phyloP scores from a whole-genome alignment of 1,284 basidiomycete genomes.

The Trichosporon ovoides region DNA sequence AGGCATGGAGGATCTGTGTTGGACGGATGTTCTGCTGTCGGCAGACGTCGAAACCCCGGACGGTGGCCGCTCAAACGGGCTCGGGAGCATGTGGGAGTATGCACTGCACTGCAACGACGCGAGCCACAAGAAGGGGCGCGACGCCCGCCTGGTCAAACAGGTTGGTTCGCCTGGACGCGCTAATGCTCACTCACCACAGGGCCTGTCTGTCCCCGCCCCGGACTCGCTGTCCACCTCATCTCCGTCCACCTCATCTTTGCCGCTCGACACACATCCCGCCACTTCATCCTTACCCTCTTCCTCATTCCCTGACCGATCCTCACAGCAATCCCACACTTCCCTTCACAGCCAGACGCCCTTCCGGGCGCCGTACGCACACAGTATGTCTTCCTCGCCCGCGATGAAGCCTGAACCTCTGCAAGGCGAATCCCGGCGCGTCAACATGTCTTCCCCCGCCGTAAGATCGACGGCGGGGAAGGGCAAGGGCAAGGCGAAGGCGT shows the following conservation, averaged over 20 bases:
- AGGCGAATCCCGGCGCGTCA: not conserved
- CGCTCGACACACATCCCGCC: not conserved
- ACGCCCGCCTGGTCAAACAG: conserved; percentile 11
- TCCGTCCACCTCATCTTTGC: not conserved
- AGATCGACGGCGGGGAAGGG: not conserved
- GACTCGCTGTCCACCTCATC: not conserved
- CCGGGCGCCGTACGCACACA: no score
- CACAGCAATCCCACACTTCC: not conserved
- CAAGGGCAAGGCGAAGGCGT: not conserved
- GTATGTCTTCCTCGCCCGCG: not conserved
- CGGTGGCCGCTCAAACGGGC: conserved; percentile 31
- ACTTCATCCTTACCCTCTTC: not conserved
- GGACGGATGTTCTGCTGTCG: conserved; percentile 34
- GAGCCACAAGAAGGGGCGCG: conserved; percentile 8
- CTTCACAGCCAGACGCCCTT: not conserved
- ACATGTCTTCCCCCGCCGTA: not conserved
- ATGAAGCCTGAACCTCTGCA: not conserved
- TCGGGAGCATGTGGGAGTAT: conserved; percentile 36
- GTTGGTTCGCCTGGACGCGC: conserved; percentile 5
- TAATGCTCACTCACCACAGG: not conserved
- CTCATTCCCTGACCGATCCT: not conserved
- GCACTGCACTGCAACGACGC: conserved; percentile 13
- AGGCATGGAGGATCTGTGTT: conserved; percentile 45
- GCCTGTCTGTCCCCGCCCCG: not conserved
- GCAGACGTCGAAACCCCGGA: conserved; percentile 29